Conservation (phyloP, 192 early-diverging fungal species). For the Backusella luteola region DNA sequence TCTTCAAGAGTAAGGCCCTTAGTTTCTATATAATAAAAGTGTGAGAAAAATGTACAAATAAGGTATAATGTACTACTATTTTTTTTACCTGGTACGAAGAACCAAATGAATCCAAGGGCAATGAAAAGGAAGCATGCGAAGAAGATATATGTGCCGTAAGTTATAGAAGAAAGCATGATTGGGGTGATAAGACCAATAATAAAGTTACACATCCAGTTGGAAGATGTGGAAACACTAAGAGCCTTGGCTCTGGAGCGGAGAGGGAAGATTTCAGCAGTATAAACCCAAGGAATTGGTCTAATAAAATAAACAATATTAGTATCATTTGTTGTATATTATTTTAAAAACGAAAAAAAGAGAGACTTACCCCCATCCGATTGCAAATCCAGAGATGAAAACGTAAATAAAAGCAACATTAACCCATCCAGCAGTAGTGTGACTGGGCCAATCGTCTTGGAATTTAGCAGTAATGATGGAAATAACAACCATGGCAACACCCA, state of each 20-base stretch:
- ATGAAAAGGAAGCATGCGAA: conserved; percentile 56
- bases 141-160: conserved; percentile 57
- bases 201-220: conserved; percentile 85
- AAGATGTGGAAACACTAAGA: conserved; percentile 66
- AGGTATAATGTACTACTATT: neutral
- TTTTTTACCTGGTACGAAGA: conserved; percentile 48
- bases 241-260: conserved; percentile 75
- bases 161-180: conserved; percentile 47
- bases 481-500: conserved; percentile 25
- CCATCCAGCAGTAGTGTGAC: conserved; percentile 24
- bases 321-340: neutral
- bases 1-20: conserved; percentile 65
- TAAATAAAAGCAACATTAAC: conserved; percentile 62
- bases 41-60: neutral
- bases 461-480: conserved; percentile 43
- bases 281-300: conserved; percentile 70
- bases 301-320: conserved; percentile 23
- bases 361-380: conserved; percentile 32
- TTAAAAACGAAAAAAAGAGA: neutral
- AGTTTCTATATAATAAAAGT: conserved; percentile 42
- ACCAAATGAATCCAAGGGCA: conserved; percentile 49
- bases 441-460: conserved; percentile 34
- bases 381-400: conserved; percentile 70
- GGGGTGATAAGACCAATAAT: conserved; percentile 65
- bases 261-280: conserved; percentile 70